Evolutionary conservation across 2,329 filamentous ascomycete species (phyloP), one percentile per base, ranked within the genome.

Genomic region (Coleophoma eucalyptorum): DNA sequence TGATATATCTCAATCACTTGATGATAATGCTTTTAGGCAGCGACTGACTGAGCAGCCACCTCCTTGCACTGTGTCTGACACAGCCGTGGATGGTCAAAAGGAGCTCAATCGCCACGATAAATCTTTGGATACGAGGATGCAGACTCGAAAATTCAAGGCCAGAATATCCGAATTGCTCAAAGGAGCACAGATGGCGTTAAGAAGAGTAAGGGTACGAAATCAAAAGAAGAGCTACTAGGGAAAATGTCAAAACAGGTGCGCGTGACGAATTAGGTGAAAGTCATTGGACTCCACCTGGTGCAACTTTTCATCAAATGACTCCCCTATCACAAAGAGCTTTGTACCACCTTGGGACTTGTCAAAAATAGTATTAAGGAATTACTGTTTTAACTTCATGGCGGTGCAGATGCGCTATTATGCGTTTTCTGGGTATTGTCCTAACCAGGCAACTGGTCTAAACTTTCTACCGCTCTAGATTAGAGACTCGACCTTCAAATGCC

Each of bases 81-180:
- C 56, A 2, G 55, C 62, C 50, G 53, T 64, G 32, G 52, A 52
- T 40, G 50, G n/a, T 16, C 51, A 26, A 12, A 54, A 50, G 34
- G 43, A 48, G 6, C 56, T 48, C 42, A 46, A 43, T 10, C 51
- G 58, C 35, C 51, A 55, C n/a, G 40, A 48, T 33, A 53, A 55
- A 11, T 48, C 50, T 10, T 50, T 56, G 13, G 40, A 44, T 31
- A 55, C 56, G 12, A 55, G 38, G 37, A 26, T 56, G 8, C 55
- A 57, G n/a, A 45, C 47, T n/a, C 52, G 54, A 15, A 59, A 55
- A 26, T 35, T 65, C 32, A 62, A 56, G 47, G 51, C 49, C 10
- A 65, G 58, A 43, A 48, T 65, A 20, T 56, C 56, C 34, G 48
- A 48, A 31, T 65, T 62, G 63, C 40, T 65, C 19, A 62, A 55